Conservation (phyloP, 306 rosid species). For the Oemleria cerasiformis region DNA sequence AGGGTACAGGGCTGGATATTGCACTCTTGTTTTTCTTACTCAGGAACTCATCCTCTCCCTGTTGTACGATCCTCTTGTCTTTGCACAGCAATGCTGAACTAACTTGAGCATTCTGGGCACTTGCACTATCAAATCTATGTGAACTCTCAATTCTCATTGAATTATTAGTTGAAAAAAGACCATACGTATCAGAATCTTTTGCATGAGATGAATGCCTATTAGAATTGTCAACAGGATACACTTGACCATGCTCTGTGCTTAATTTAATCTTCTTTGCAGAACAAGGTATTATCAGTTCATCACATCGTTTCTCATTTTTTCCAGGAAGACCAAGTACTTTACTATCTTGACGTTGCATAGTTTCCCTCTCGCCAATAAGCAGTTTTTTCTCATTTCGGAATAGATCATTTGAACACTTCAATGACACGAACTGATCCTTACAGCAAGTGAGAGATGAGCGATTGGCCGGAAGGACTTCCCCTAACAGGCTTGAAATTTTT, state of each 20-base stretch:
- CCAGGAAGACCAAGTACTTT: slow-evolving; percentile 40
- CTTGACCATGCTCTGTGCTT: slow-evolving; percentile 44
- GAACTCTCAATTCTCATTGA: slow-evolving; percentile 35
- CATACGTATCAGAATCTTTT: slow-evolving; percentile 26
- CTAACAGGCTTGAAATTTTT: slow-evolving; percentile 31
- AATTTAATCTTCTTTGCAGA: slow-evolving; percentile 65
- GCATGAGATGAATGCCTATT: slow-evolving; percentile 36
- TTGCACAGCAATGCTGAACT: slow-evolving; percentile 28
- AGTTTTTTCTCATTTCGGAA: slow-evolving; percentile 28
- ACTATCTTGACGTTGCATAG: slow-evolving; percentile 33
- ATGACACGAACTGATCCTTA: slow-evolving; percentile 35
- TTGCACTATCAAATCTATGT: slow-evolving; percentile 30
- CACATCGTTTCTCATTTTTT: slow-evolving; percentile 38
- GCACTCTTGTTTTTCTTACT: slow-evolving; percentile 29
- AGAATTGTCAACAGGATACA: slow-evolving; percentile 33
- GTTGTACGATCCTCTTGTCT: slow-evolving; percentile 33
- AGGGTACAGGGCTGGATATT: slow-evolving; percentile 33
- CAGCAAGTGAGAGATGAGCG: slow-evolving; percentile 61
- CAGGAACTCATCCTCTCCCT: slow-evolving; percentile 34
- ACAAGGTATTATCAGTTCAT: slow-evolving; percentile 40
- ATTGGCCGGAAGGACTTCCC: slow-evolving; percentile 75
- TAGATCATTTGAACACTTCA: slow-evolving; percentile 36
- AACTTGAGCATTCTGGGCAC: slow-evolving; percentile 40
- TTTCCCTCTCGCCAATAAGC: slow-evolving; percentile 36
- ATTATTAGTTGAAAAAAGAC: slow-evolving; percentile 25